These are phyloP conservation scores for Aschersonia sp. DNA, from an alignment of 2,329 filamentous ascomycete genomes.

Conservation along the genomic window DNA sequence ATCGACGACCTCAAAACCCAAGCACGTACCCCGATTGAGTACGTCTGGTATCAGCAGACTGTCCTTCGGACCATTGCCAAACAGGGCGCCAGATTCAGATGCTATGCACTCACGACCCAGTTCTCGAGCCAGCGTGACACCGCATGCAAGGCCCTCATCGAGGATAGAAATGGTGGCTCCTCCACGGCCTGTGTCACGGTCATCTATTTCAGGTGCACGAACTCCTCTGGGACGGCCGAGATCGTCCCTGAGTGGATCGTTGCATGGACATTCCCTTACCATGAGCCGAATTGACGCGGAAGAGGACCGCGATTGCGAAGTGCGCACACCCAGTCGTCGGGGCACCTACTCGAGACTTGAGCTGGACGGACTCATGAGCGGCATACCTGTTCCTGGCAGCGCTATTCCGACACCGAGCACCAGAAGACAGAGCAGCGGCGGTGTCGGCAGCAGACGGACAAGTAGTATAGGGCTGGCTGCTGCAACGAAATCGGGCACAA, in stretches of 20 bases:
- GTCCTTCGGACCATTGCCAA: slow-evolving; percentile 48
- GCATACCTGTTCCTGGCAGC: slow-evolving; percentile 26
- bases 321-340: slow-evolving; percentile 39
- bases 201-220: slow-evolving; percentile 44
- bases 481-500: slow-evolving; percentile 16
- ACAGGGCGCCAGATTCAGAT: slow-evolving; percentile 33
- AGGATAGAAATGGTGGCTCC: slow-evolving; percentile 37
- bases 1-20: slow-evolving; percentile 23
- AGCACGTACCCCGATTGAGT: slow-evolving; percentile 44
- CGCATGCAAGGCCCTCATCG: slow-evolving; percentile 38
- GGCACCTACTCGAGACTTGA: slow-evolving; percentile 38
- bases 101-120: slow-evolving; percentile 49
- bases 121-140: slow-evolving; percentile 53
- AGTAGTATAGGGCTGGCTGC: slow-evolving; percentile 19
- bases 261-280: slow-evolving; percentile 43
- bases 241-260: slow-evolving; percentile 54
- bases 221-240: slow-evolving; percentile 57
- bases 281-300: slow-evolving; percentile 38
- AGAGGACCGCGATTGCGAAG: slow-evolving; percentile 22
- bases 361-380: slow-evolving; percentile 20
- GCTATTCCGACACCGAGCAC: slow-evolving; percentile 30
- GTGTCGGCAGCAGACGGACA: slow-evolving; percentile 25
- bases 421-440: slow-evolving; percentile 29
- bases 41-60: slow-evolving; percentile 48
- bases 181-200: slow-evolving; percentile 49